phyloP scores from a whole-genome alignment of 2,329 filamentous ascomycete species.

The Juglanconis sp. region DNA sequence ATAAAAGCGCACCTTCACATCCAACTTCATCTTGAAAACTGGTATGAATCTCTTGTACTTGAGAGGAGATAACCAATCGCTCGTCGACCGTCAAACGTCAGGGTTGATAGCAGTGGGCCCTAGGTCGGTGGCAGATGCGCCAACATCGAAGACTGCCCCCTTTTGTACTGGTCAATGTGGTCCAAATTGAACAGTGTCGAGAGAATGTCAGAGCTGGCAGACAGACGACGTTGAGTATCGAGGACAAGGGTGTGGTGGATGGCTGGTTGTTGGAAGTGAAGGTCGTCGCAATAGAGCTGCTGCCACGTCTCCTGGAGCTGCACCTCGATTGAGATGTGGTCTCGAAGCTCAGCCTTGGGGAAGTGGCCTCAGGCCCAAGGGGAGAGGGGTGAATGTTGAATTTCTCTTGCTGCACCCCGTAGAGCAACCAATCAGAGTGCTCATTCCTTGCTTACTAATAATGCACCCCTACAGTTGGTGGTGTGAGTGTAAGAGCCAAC shows the following conservation, averaged over 20 bases:
- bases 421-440: not conserved
- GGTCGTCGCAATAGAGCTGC: slow-evolving; percentile 6
- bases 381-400: not conserved
- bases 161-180: not conserved
- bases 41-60: not conserved
- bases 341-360: slow-evolving; percentile 14
- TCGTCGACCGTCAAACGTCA: not conserved
- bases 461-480: not conserved
- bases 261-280: not conserved
- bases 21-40: slow-evolving; percentile 27
- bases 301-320: slow-evolving; percentile 16
- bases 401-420: not conserved
- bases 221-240: no score
- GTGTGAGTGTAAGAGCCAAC: no score
- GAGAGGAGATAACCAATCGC: not conserved
- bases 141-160: slow-evolving; percentile 2
- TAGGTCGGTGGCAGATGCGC: slow-evolving; percentile 9
- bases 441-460: not conserved
- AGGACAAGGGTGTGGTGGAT: not conserved
- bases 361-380: slow-evolving; percentile 14
- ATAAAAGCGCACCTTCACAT: slow-evolving; percentile 19
- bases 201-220: no score
- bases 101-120: slow-evolving; percentile 9
- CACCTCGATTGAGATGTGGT: slow-evolving; percentile 18
- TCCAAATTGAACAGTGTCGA: not conserved